phyloP scores from a whole-genome alignment of 2,329 filamentous ascomycete genomes.

The Diatrype stigma region DNA sequence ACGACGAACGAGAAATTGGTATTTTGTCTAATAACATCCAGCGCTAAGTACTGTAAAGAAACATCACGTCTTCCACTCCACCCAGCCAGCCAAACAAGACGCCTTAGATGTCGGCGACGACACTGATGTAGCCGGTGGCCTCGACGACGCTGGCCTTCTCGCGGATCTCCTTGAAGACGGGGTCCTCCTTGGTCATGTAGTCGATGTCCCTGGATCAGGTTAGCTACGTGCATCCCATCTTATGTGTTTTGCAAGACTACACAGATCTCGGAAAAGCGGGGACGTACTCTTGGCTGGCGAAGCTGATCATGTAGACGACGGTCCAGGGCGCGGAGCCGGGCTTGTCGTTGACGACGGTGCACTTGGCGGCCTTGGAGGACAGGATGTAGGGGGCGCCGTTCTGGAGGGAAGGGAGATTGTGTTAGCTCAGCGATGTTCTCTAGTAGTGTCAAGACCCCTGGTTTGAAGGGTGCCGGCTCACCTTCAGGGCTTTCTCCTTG shows the following conservation, averaged over 20 bases:
- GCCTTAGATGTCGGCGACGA: neutral
- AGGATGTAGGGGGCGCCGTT: neutral
- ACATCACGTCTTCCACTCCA: too few species aligned
- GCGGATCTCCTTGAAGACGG: neutral
- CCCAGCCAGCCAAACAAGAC: too few species aligned
- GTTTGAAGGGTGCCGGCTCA: neutral
- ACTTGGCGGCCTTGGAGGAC: neutral
- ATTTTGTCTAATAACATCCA: too few species aligned
- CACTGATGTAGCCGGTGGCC: constrained; percentile 1
- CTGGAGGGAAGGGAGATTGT: neutral
- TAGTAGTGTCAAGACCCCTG: too few species aligned
- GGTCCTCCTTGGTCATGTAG: neutral
- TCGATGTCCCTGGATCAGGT: neutral
- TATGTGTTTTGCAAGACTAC: too few species aligned
- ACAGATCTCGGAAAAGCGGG: too few species aligned
- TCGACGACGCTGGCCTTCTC: constrained; percentile 1
- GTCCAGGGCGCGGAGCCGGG: neutral
- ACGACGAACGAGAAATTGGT: too few species aligned
- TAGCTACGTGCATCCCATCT: neutral
- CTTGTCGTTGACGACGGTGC: neutral
- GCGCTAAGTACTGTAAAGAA: too few species aligned
- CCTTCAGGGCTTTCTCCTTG: neutral
- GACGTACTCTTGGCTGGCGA: neutral
- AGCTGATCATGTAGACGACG: neutral
- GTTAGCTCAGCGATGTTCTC: neutral